These are phyloP conservation scores for Leucoagaricus sp. DNA, from an alignment of 1,284 basidiomycete species.

Conservation along the genomic window DNA sequence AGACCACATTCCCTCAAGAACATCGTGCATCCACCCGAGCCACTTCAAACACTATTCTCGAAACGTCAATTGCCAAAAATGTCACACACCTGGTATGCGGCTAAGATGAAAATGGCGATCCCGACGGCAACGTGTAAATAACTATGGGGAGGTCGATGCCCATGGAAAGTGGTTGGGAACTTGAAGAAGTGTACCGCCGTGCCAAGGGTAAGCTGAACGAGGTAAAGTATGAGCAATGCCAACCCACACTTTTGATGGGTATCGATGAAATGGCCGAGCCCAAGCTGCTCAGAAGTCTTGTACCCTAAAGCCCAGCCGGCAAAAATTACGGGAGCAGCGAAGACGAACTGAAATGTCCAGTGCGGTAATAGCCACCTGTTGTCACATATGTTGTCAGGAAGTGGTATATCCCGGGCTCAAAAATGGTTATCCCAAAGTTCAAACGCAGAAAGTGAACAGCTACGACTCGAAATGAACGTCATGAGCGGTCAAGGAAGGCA, in stretches of 20 bases:
- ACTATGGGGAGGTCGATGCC: constrained; percentile 48
- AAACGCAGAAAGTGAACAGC: too few species aligned
- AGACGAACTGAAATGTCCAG: constrained; percentile 44
- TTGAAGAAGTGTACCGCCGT: constrained; percentile 54
- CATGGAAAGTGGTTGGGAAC: constrained; percentile 35
- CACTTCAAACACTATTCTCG: neutral
- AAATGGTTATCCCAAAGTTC: too few species aligned
- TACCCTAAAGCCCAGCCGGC: constrained; percentile 48
- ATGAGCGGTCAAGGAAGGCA: too few species aligned
- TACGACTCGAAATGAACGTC: too few species aligned
- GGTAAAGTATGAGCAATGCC: constrained; percentile 56
- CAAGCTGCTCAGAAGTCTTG: constrained; percentile 30
- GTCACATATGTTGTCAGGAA: too few species aligned
- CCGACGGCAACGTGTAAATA: constrained; percentile 50
- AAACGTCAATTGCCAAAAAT: neutral
- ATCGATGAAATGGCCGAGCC: constrained; percentile 37
- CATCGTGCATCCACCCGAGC: too few species aligned
- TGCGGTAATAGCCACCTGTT: constrained; percentile 63
- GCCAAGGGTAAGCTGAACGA: constrained; percentile 54
- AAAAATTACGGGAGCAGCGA: constrained; percentile 50
- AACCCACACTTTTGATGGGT: constrained; percentile 58
- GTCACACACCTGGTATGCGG: constrained; percentile 44
- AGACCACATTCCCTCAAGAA: too few species aligned
- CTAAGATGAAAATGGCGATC: constrained; percentile 45
- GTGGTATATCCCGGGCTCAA: too few species aligned